These are phyloP conservation scores for Histomonas meleagridis DNA, from an alignment of 208 protist genomes.

Conservation along the genomic window DNA sequence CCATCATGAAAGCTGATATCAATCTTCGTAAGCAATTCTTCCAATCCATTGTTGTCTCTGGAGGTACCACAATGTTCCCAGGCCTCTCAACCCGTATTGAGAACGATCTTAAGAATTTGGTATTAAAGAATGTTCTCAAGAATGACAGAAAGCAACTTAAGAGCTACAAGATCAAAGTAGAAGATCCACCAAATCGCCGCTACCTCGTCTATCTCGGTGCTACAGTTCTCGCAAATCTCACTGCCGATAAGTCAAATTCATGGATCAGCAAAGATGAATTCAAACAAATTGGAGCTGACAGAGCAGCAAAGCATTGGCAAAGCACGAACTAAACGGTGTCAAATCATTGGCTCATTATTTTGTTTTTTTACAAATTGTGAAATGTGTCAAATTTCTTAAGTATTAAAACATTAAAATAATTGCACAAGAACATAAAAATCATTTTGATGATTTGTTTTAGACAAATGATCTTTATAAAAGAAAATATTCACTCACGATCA, in stretches of 20 bases:
- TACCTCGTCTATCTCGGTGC: constrained; percentile 88
- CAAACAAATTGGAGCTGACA: constrained; percentile 57
- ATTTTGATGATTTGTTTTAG: too few species aligned
- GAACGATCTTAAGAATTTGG: constrained; percentile 72
- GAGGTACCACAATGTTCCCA: constrained; percentile 86
- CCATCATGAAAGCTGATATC: constrained; percentile 68
- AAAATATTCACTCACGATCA: too few species aligned
- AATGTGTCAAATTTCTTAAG: too few species aligned
- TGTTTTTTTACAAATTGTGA: too few species aligned
- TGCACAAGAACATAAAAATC: too few species aligned
- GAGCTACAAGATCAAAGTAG: constrained; percentile 66
- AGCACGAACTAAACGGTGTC: too few species aligned
- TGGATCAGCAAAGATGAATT: constrained; percentile 68
- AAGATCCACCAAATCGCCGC: constrained; percentile 83
- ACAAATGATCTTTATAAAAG: too few species aligned
- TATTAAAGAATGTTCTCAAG: constrained; percentile 70
- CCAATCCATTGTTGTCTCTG: constrained; percentile 84
- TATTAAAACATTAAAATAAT: too few species aligned
- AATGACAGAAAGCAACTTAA: constrained; percentile 60
- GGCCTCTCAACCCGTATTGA: constrained; percentile 78
- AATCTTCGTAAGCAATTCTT: constrained; percentile 71
- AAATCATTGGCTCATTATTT: too few species aligned
- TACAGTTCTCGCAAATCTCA: constrained; percentile 77
- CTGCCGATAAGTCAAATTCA: constrained; percentile 65
- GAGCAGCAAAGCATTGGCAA: too few species aligned